Conservation (phyloP, 208 protist genomes). For the Crithidia expoeki region DNA sequence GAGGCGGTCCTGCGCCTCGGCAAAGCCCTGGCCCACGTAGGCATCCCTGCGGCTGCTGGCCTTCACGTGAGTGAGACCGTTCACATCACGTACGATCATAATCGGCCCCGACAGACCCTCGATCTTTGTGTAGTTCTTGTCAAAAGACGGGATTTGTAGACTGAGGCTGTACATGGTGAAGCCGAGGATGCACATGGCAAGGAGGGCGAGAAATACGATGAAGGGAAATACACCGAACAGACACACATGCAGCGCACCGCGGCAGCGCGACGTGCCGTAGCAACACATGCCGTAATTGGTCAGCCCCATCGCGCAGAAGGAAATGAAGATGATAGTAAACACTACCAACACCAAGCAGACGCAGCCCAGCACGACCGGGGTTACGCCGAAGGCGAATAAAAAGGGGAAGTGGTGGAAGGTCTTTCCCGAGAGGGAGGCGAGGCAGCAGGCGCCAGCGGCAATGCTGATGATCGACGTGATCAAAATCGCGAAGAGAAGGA, state of each 20-base stretch:
- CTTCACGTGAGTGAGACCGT: conserved; percentile 55
- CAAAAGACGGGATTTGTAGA: conserved; percentile 43
- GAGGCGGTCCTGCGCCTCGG: conserved; percentile 63
- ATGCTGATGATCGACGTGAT: conserved; percentile 52
- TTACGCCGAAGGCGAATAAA: conserved; percentile 41
- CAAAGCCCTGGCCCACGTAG: conserved; percentile 69
- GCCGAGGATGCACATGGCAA: conserved; percentile 46
- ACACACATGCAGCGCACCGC: conserved; percentile 33
- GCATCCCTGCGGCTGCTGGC: conserved; percentile 59
- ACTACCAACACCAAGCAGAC: conserved; percentile 33
- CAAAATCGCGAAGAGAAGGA: conserved; percentile 48
- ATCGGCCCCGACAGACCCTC: conserved; percentile 45
- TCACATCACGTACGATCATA: conserved; percentile 48
- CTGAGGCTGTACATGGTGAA: conserved; percentile 59
- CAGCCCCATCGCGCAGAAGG: conserved; percentile 43
- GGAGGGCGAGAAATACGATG: conserved; percentile 45
- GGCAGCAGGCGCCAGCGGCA: conserved; percentile 46
- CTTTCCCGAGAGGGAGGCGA: conserved; percentile 43
- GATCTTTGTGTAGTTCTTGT: conserved; percentile 59
- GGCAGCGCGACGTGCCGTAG: conserved; percentile 31
- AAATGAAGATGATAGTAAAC: conserved; percentile 40
- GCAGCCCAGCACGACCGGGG: conserved; percentile 40
- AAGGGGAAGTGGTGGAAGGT: conserved; percentile 50
- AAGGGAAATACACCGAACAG: conserved; percentile 54
- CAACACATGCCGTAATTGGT: conserved; percentile 58